Percentiles rank a stretch among this genome's conserved stretches.
Conservation (phyloP, 2,329 filamentous ascomycete species). For the Akanthomyces dipterigenus region DNA sequence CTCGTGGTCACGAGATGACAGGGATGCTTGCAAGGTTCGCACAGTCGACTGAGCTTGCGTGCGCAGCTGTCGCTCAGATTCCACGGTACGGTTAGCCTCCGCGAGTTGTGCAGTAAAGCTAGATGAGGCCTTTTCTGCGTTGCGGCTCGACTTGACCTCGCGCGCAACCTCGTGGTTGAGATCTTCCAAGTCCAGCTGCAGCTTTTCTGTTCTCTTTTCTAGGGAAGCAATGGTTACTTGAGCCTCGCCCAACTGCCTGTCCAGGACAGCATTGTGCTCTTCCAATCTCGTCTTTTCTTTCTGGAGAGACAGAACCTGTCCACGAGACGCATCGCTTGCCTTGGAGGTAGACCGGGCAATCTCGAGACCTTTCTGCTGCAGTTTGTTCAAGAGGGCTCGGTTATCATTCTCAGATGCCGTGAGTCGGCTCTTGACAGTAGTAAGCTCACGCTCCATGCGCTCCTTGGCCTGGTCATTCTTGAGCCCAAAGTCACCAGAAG, state of each 20-base stretch:
- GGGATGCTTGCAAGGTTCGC: conserved; percentile 67
- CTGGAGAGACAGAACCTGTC: conserved; percentile 68
- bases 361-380: conserved; percentile 95
- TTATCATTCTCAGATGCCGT: conserved; percentile 95
- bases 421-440: conserved; percentile 83
- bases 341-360: conserved; percentile 85
- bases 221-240: conserved; percentile 76
- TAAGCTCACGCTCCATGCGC: conserved; percentile 81
- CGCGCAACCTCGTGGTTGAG: conserved; percentile 85
- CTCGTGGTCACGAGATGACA: conserved; percentile 77
- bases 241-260: conserved; percentile 77
- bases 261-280: conserved; percentile 72
- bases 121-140: conserved; percentile 82
- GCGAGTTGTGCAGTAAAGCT: conserved; percentile 75
- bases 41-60: conserved; percentile 80
- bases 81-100: conserved; percentile 81
- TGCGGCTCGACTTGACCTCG: conserved; percentile 83
- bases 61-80: conserved; percentile 81
- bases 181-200: conserved; percentile 82
- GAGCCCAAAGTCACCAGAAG: conserved; percentile 81
- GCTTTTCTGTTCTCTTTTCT: conserved; percentile 91
- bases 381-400: conserved; percentile 86
- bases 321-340: conserved; percentile 75
- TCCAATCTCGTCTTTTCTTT: conserved; percentile 77
- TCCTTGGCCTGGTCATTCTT: conserved; percentile 94